Conservation (phyloP, 164 flowering plant genomes). For the Euptelea pleiosperma region DNA sequence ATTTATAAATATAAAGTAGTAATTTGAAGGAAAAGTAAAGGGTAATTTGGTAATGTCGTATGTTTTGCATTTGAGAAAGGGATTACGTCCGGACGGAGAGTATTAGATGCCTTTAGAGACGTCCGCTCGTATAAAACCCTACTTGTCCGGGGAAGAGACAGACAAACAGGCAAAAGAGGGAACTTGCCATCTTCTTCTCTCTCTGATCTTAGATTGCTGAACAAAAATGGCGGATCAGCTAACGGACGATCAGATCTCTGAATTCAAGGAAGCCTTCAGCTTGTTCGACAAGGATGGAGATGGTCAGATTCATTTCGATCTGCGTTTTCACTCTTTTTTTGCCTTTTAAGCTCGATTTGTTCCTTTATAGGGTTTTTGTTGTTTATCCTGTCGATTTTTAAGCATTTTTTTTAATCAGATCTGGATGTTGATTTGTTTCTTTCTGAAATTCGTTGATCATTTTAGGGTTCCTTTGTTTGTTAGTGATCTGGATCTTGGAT, state of each 20-base stretch:
- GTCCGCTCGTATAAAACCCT: constrained; percentile 19
- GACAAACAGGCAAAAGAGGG: neutral
- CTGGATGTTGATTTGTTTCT: neutral
- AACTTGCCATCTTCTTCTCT: neutral
- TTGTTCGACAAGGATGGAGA: constrained; percentile 53
- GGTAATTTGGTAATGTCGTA: neutral
- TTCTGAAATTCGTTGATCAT: neutral
- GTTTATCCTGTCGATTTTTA: neutral
- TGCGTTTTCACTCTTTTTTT: neutral
- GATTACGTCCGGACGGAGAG: neutral
- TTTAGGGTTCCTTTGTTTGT: neutral
- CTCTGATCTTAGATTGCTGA: neutral
- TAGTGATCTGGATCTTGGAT: neutral
- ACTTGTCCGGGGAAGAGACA: constrained; percentile 13
- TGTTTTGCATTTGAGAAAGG: neutral
- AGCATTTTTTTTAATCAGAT: no score
- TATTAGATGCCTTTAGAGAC: constrained; percentile 7
- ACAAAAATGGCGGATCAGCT: constrained; percentile 42
- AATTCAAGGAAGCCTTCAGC: constrained; percentile 53
- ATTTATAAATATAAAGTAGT: no score
- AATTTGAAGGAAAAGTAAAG: neutral
- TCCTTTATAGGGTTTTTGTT: neutral
- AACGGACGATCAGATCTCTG: constrained; percentile 51
- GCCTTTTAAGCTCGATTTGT: neutral
- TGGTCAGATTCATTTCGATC: constrained; percentile 28